phyloP scores from a whole-genome alignment of 2,329 filamentous ascomycete species.

The Monosporascus sp. region DNA sequence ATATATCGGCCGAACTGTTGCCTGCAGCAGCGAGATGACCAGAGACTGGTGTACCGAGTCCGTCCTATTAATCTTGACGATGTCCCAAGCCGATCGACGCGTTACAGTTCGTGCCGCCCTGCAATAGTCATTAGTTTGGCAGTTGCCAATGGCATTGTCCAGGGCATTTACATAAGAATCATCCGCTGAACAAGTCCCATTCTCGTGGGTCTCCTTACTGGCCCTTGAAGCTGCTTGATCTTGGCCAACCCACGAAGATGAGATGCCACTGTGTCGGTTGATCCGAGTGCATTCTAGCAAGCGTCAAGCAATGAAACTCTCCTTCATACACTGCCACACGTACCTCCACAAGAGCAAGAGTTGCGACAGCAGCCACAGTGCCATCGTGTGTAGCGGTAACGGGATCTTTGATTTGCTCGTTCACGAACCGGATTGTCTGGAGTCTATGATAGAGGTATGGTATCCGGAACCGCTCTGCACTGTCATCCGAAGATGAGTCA shows the following conservation, averaged over 20 bases:
- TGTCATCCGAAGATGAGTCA: neutral
- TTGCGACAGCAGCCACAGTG: conserved; percentile 38
- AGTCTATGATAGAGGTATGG: conserved; percentile 42
- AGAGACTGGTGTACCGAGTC: conserved; percentile 38
- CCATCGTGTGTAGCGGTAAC: conserved; percentile 33
- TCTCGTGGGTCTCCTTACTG: conserved; percentile 20
- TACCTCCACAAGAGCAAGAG: conserved; percentile 39
- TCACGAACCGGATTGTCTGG: conserved; percentile 40
- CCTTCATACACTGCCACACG: conserved; percentile 4
- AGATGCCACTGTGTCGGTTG: conserved; percentile 36
- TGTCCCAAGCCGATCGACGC: conserved; percentile 31
- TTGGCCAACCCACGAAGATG: conserved; percentile 35
- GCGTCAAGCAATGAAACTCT: conserved; percentile 3
- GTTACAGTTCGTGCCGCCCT: conserved; percentile 37
- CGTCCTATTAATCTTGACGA: conserved; percentile 31
- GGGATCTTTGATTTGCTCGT: conserved; percentile 34
- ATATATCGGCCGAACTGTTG: conserved; percentile 36
- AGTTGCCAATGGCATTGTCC: neutral
- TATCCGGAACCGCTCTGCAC: conserved; percentile 36
- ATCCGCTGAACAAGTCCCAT: conserved; percentile 36
- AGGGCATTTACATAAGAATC: conserved; percentile 32
- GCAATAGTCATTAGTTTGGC: conserved; percentile 2
- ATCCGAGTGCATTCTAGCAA: conserved; percentile 36
- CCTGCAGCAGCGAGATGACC: conserved; percentile 38
- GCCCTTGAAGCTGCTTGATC: conserved; percentile 25